Conservation (phyloP, 2,329 filamentous ascomycete genomes). For the Aspergillus neoniger region DNA sequence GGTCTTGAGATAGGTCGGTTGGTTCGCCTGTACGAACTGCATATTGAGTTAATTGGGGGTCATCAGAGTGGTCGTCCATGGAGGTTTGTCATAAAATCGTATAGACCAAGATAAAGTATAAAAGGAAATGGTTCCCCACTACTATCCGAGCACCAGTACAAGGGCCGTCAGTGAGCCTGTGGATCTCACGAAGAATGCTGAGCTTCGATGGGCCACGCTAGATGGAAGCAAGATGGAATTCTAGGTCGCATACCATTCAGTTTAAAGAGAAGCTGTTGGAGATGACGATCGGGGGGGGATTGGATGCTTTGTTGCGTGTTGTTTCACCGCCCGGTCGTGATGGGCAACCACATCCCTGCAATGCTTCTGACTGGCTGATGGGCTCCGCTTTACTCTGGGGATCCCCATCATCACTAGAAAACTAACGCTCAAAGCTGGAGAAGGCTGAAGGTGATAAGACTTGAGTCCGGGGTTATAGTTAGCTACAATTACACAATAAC, state of each 20-base stretch:
- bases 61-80: background rate
- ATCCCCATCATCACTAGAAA: background rate
- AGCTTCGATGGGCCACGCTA: background rate
- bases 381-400: background rate
- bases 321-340: slow-evolving; percentile 1
- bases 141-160: background rate
- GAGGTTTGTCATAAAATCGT: background rate
- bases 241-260: background rate
- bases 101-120: background rate
- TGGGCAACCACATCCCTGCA: background rate
- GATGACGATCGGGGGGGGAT: background rate
- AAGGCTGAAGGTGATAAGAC: background rate
- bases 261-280: background rate
- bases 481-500: background rate
- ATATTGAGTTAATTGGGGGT: background rate
- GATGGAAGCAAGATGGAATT: background rate
- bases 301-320: background rate
- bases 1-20: background rate
- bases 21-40: background rate
- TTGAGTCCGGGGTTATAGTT: background rate
- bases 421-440: background rate
- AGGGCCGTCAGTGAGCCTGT: background rate
- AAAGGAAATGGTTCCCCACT: slow-evolving; percentile 4
- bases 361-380: background rate
- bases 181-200: background rate